phyloP scores from a whole-genome alignment of 148 eudicot species.

The Euryodendron excelsum region DNA sequence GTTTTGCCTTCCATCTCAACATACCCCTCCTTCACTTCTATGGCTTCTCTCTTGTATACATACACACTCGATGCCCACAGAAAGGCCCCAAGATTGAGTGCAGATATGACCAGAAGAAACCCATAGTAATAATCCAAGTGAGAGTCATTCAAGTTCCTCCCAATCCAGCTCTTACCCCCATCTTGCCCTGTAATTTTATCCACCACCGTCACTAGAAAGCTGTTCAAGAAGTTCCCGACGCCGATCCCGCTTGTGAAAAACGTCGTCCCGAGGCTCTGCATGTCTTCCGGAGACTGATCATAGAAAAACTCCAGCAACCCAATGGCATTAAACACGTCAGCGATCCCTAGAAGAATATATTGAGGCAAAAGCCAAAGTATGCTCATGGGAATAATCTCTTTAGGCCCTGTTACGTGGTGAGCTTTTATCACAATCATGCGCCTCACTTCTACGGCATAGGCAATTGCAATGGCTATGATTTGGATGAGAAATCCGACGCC shows the following conservation, averaged over 20 bases:
- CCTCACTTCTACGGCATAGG: slow-evolving; percentile 57
- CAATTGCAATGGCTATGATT: slow-evolving; percentile 58
- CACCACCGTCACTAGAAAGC: slow-evolving; percentile 74
- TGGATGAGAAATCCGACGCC: slow-evolving; percentile 74
- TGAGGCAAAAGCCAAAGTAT: slow-evolving; percentile 77
- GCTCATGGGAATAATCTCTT: slow-evolving; percentile 59
- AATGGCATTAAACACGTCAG: slow-evolving; percentile 75
- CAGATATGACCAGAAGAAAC: slow-evolving; percentile 56
- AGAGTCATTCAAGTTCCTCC: slow-evolving; percentile 74
- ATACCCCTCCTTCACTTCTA: slow-evolving; percentile 29
- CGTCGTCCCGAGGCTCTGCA: slow-evolving; percentile 89
- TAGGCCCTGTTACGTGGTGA: slow-evolving; percentile 30
- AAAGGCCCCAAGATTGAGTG: slow-evolving; percentile 53
- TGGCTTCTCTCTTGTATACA: slow-evolving; percentile 57
- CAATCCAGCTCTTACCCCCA: slow-evolving; percentile 80
- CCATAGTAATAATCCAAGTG: slow-evolving; percentile 82
- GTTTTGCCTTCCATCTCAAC: slow-evolving; percentile 37
- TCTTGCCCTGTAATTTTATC: slow-evolving; percentile 49
- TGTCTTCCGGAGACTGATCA: slow-evolving; percentile 86
- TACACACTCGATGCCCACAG: slow-evolving; percentile 63
- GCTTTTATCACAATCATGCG: slow-evolving; percentile 53
- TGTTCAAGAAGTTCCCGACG: slow-evolving; percentile 75
- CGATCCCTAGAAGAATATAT: slow-evolving; percentile 72
- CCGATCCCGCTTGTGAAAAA: slow-evolving; percentile 83
- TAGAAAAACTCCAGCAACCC: slow-evolving; percentile 86